Evolutionary conservation across 257 asterid genomes (phyloP).

Genomic region (Penstemon barbatus): DNA sequence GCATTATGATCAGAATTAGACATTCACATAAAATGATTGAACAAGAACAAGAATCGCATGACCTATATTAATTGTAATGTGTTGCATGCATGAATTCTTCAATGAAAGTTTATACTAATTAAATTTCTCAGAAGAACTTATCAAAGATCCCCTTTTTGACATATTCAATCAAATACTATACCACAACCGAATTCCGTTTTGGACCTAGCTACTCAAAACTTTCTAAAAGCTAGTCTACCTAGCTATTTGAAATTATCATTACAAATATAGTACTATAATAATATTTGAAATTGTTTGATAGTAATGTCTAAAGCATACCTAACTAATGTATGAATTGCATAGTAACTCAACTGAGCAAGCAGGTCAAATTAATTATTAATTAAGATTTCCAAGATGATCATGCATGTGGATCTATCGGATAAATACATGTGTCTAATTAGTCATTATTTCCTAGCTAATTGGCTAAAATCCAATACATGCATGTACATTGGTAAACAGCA

Average conservation of each 20-base stretch:
- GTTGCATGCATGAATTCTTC: slow-evolving; percentile 22
- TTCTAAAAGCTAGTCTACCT: too few relatives aligned
- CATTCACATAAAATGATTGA: slow-evolving; percentile 57
- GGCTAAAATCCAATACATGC: neutral
- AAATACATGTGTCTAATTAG: slow-evolving; percentile 2
- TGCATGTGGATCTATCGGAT: neutral
- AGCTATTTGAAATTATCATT: too few relatives aligned
- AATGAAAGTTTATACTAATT: slow-evolving; percentile 25
- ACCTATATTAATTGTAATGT: slow-evolving; percentile 26
- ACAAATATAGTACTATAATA: too few relatives aligned
- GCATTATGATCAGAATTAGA: slow-evolving; percentile 24
- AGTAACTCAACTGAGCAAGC: too few relatives aligned
- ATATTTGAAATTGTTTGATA: too few relatives aligned
- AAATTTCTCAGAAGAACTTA: neutral
- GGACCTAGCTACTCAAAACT: too few relatives aligned
- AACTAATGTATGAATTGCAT: too few relatives aligned
- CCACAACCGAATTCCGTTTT: too few relatives aligned
- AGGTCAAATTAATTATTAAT: too few relatives aligned
- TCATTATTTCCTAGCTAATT: neutral
- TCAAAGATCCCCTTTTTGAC: neutral
- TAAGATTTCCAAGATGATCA: too few relatives aligned
- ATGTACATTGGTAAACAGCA: slow-evolving; percentile 30
- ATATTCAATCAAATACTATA: neutral
- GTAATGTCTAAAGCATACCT: too few relatives aligned
- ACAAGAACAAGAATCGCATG: slow-evolving; percentile 54